phyloP scores from a whole-genome alignment of 176 grass and related monocot genomes.

The Rhynchospora tenuis region DNA sequence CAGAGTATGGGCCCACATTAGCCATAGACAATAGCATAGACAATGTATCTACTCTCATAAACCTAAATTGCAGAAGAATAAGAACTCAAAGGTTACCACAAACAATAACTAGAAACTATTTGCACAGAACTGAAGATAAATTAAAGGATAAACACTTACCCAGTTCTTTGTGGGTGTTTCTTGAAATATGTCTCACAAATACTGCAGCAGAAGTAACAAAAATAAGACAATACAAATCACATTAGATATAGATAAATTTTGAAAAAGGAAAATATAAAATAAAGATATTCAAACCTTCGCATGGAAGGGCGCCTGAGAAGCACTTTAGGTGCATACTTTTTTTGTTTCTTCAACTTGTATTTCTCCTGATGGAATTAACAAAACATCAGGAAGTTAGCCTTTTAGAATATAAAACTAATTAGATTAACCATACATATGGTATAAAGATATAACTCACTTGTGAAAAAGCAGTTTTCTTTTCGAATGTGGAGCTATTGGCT shows the following conservation, averaged over 20 bases:
- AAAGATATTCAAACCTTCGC: constrained; percentile 40
- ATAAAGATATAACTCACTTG: constrained; percentile 39
- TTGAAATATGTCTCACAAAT: constrained; percentile 99
- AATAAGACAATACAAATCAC: constrained; percentile 1
- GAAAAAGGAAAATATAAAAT: neutral
- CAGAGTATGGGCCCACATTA: constrained; percentile 84
- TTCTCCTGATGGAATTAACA: constrained; percentile 51
- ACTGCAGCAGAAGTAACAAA: constrained; percentile 39
- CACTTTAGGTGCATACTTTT: constrained; percentile 96
- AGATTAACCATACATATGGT: neutral
- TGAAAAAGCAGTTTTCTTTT: constrained; percentile 77
- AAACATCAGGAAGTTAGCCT: neutral
- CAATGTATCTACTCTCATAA: constrained; percentile 85
- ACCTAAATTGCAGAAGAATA: constrained; percentile 42
- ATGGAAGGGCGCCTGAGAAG: constrained; percentile 69
- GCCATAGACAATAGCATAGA: constrained; percentile 82
- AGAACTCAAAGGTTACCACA: neutral
- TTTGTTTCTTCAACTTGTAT: constrained; percentile 98
- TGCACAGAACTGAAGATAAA: constrained; percentile 19
- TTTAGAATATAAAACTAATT: neutral
- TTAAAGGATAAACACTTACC: constrained; percentile 39
- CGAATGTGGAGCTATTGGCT: constrained; percentile 84
- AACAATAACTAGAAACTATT: constrained; percentile 4
- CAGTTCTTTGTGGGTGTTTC: constrained; percentile 77
- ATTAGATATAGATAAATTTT: neutral